Evolutionary conservation across 495 filamentous ascomycete genomes (phyloP).

Genomic region (Penicillium fimorum): DNA sequence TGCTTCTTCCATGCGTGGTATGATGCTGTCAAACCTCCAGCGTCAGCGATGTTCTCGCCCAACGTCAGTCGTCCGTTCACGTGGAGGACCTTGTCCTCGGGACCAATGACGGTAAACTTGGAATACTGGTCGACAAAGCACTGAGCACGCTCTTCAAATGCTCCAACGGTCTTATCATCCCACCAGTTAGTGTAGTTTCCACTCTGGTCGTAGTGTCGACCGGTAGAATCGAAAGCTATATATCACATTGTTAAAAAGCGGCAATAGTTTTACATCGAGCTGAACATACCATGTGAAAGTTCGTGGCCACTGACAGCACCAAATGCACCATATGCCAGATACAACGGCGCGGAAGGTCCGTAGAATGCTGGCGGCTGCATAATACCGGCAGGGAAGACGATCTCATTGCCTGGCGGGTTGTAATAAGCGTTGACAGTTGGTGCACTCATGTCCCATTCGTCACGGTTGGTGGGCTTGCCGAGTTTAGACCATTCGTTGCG

Average conservation of each 20-base stretch:
- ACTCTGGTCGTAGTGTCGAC: conserved; percentile 64
- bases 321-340: conserved; percentile 69
- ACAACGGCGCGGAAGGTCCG: conserved; percentile 58
- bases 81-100: conserved; percentile 55
- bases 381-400: conserved; percentile 71
- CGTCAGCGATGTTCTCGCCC: conserved; percentile 76
- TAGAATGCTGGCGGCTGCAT: conserved; percentile 70
- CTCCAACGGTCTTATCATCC: conserved; percentile 61
- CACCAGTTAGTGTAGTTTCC: conserved; percentile 72
- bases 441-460: conserved; percentile 63
- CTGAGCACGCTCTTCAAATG: conserved; percentile 60
- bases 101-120: conserved; percentile 57
- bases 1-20: conserved; percentile 67
- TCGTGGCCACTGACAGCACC: conserved; percentile 72
- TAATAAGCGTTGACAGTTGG: conserved; percentile 66
- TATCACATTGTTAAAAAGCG: background rate
- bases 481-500: conserved; percentile 55
- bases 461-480: conserved; percentile 59
- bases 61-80: conserved; percentile 68
- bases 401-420: conserved; percentile 62
- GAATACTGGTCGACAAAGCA: conserved; percentile 73
- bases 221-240: conserved; percentile 65
- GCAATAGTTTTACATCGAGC: background rate
- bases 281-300: conserved; percentile 58
- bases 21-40: conserved; percentile 64